Base-by-base conservation (phyloP, 2,329 filamentous ascomycete species). In the Elsinoe fawcettii region DNA sequence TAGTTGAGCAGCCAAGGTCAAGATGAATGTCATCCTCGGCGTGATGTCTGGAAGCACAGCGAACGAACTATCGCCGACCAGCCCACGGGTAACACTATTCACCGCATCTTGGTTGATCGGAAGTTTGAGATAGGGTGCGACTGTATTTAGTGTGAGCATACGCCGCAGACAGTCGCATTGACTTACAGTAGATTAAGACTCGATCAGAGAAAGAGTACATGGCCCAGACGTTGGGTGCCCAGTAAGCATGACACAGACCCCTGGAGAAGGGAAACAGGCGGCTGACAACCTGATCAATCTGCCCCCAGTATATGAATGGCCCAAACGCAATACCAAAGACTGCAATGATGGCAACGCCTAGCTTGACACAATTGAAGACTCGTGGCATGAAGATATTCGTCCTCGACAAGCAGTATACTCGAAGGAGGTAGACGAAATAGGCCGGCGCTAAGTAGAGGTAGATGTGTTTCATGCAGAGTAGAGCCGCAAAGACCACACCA, bases 211-310 rank as follows among this genome's bases (percentile, higher is more conserved):
- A 96, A 0, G 93, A 96, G 73, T 99, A 99, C 69, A 97, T 81
- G 0, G 93, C 92, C 93, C 93, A 99, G 1, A 96, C 76, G 64
- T 99, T 99, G 0, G 93, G 91, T 11, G 93, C 93, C 93, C 93
- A 99, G 71, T 99, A 99, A 0, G 93, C 93, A 74, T 99, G 93
- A 69, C 92, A 97, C 3, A 99, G 76, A 0, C 93, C 93, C 59
- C 93, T 80, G 1, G 90, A 90, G 70, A 99, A 99, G 0, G 93
- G 93, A 66, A 99, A 99, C 7, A 99, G 75, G 34, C 93, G 81
- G 67, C 84, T 86, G 59, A 93, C 73, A 20, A 99, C 77, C 73
- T 97, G 93, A 11, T 86, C 81, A 14, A 96, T 81, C 72, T 97
- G 93, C 7, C 82, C 83, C 82, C 86, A 86, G 59, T 84, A 77